Evolutionary conservation across 139 green algal species (phyloP), one percentile per base, ranked within the genome.

Genomic region (Volvox reticuliferus): DNA sequence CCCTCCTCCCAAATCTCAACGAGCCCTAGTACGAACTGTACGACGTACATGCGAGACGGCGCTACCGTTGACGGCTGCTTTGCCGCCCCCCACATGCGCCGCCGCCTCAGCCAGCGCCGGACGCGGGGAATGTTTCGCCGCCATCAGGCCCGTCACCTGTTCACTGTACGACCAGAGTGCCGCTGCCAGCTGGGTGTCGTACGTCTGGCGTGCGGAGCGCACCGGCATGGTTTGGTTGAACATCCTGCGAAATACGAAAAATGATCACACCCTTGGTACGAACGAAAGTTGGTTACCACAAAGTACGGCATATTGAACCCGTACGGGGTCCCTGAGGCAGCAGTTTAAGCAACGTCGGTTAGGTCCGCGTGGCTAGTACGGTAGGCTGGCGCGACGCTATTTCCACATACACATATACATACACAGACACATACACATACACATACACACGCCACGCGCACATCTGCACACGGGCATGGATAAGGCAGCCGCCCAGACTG

Each of bases 161-260:
- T 75, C 86, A 35, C 61, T 71, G 61, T 85, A 85, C 1, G 24
- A 33, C 87, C 87, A 91, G 75, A 91, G 87, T 32, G 61, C 62
- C 26, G 87, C 76, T 55, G 87, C 87, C 76, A 91, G 76, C 14
- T 68, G 61, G 24, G 2, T 30, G 76, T 86, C 76, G 76, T 91
- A 91, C 22, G 87, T 91, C 87, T 91, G 87, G 61, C 6, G 16
- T 1, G 87, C 76, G 44, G 87, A 91, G 3, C 33, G 61, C 61
- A 91, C 87, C 19, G 76, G 87, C 61, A 91, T 36, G 13, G 33
- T 69, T 0, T 22, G 44, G 86, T 75, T 84, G 86, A 90, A 90
- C 30, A 83, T 35, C 73, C 86, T 90, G 86, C 22, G 26, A 2
- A 14, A 55, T 55, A n/a, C n/a, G n/a, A n/a, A 9, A 55, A 55